Percentiles rank a stretch among this genome's conserved stretches.
phyloP scores from a whole-genome alignment of 1,284 basidiomycete genomes.

The Porodaedalea pini region DNA sequence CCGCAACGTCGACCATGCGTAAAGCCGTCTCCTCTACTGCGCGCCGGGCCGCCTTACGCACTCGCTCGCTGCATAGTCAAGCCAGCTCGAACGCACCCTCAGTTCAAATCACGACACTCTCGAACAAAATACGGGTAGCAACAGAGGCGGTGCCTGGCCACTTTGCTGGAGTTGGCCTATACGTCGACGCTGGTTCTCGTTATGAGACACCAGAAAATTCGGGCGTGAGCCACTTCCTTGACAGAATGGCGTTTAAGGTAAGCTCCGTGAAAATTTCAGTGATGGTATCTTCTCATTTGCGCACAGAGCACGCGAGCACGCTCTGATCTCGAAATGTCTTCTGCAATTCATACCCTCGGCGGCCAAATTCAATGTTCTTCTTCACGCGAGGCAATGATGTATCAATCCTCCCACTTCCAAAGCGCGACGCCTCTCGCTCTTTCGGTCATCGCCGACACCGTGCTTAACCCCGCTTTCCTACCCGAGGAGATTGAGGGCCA shows the following conservation, averaged over 20 bases:
- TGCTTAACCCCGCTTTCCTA: slow-evolving; percentile 75
- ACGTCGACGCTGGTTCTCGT: slow-evolving; percentile 91
- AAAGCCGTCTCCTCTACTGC: slow-evolving; percentile 10
- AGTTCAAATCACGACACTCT: slow-evolving; percentile 76
- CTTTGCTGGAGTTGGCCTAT: slow-evolving; percentile 92
- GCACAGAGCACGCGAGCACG: slow-evolving; percentile 57
- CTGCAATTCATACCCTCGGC: slow-evolving; percentile 81
- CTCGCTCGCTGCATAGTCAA: slow-evolving; percentile 12
- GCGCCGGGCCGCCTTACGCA: slow-evolving; percentile 2
- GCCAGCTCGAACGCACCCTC: slow-evolving; percentile 26
- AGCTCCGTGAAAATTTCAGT: slow-evolving; percentile 24
- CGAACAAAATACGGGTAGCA: slow-evolving; percentile 90
- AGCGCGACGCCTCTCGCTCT: slow-evolving; percentile 79
- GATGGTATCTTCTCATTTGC: slow-evolving; percentile 1
- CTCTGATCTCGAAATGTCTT: slow-evolving; percentile 75
- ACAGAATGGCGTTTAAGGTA: slow-evolving; percentile 97
- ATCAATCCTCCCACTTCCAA: slow-evolving; percentile 94
- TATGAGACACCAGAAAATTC: slow-evolving; percentile 78
- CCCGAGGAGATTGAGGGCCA: slow-evolving; percentile 82
- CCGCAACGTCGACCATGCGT: slow-evolving; percentile 12
- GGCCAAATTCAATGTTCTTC: slow-evolving; percentile 93
- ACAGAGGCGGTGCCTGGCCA: slow-evolving; percentile 91
- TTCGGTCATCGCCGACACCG: slow-evolving; percentile 89
- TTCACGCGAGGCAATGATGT: slow-evolving; percentile 95
- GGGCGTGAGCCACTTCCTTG: slow-evolving; percentile 89